Evolutionary conservation across 345 rosid genomes (phyloP).

Genomic region (Ceriops tagal): DNA sequence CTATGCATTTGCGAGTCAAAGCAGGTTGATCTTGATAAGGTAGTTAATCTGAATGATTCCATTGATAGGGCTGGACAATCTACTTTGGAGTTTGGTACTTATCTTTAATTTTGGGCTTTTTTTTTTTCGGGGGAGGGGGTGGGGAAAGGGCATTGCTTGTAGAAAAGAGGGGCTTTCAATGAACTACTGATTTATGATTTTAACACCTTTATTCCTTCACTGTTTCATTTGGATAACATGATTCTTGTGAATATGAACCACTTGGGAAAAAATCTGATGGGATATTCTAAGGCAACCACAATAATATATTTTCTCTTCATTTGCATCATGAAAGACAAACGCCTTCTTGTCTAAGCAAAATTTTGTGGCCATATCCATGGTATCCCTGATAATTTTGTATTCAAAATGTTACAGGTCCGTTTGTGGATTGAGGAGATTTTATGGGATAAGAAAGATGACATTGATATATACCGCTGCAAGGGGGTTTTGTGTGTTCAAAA

Average conservation of each 20-base stretch:
- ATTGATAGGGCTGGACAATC: too few species aligned
- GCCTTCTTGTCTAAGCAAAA: slow-evolving; percentile 4
- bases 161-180: too few species aligned
- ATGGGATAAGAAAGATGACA: slow-evolving; percentile 75
- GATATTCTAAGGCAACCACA: too few species aligned
- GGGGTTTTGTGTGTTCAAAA: slow-evolving; percentile 63
- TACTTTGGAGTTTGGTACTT: too few species aligned
- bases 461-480: slow-evolving; percentile 93
- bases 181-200: too few species aligned
- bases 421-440: slow-evolving; percentile 89
- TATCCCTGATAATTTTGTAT: not conserved
- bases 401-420: slow-evolving; percentile 45
- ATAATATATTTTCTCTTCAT: not conserved
- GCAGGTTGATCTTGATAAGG: slow-evolving; percentile 72
- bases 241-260: too few species aligned
- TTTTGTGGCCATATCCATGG: not conserved
- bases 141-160: too few species aligned
- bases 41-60: slow-evolving; percentile 19
- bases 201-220: too few species aligned
- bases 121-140: too few species aligned
- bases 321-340: not conserved
- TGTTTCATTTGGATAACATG: too few species aligned
- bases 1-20: slow-evolving; percentile 59
- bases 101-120: too few species aligned
- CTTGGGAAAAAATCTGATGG: too few species aligned